Evolutionary conservation across 305 asterid genomes (phyloP), one percentile per base, ranked within the genome.

Genomic region (Fraxinus platypoda): DNA sequence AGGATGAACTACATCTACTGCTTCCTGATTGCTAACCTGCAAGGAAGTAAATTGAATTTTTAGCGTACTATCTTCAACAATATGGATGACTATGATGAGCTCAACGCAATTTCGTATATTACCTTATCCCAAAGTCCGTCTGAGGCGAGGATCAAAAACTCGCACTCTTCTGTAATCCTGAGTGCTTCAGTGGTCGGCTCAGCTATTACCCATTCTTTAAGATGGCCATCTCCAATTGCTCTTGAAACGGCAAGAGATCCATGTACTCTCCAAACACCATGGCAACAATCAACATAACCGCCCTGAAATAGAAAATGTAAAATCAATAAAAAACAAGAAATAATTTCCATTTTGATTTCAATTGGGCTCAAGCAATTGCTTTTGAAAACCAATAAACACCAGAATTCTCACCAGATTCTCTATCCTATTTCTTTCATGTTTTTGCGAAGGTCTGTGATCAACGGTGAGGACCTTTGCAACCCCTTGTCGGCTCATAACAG

Each of bases 111-210:
- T 9, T 4, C 8, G 1, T 43, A 26, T 59, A 34, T 12, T 86
- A 92, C 97, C 90, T 91, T 93, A 82, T 94, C 98, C 98, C 98
- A 93, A 72, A 94, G 81, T 80, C 98, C 97, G 85, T 94, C 98
- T 17, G 97, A 94, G 54, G 97, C 98, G 71, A 94, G 93, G 80
- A 94, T 78, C 75, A 94, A 84, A 87, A 94, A 94, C 86, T 94
- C 98, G n/a, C 89, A 80, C 28, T 90, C 94, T 9, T 84, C 91
- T 75, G 86, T 77, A 7, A 93, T 91, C 64, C 49, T 82, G 83
- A 92, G 66, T 41, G 90, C 33, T 81, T 70, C 85, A 0, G 97
- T 93, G 77, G 92, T 93, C 6, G 98, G 98, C 83, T 94, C 97
- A 9, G 95, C 92, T 8, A 81, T 88, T 15, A 94, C 88, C 98